Evolutionary conservation across 495 filamentous ascomycete species (phyloP).

Genomic region (Penicillium crystallinum): DNA sequence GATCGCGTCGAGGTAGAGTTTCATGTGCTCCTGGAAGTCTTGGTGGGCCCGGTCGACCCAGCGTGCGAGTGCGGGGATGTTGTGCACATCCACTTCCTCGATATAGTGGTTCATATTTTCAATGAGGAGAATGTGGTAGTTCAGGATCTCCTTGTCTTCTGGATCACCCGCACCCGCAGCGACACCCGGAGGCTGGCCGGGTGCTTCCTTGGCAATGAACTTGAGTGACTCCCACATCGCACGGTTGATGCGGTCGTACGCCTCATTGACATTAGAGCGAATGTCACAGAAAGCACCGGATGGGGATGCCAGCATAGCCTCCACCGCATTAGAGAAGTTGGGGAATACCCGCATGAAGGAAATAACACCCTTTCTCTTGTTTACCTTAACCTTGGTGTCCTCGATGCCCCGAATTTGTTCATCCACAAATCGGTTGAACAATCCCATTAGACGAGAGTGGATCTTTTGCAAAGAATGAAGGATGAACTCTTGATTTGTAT

Average conservation of each 20-base stretch:
- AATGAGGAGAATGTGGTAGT: constrained; percentile 94
- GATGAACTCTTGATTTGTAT: constrained; percentile 89
- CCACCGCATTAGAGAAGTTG: constrained; percentile 69
- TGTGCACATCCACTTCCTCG: constrained; percentile 78
- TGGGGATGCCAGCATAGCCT: constrained; percentile 66
- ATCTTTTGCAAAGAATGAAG: constrained; percentile 72
- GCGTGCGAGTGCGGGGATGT: constrained; percentile 67
- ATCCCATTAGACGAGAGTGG: constrained; percentile 64
- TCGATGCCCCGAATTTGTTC: constrained; percentile 93
- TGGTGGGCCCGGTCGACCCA: constrained; percentile 71
- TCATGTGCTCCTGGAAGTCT: constrained; percentile 85
- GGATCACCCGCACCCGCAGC: constrained; percentile 58
- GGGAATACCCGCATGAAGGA: constrained; percentile 92
- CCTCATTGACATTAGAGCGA: constrained; percentile 73
- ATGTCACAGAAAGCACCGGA: constrained; percentile 56
- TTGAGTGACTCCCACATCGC: constrained; percentile 96
- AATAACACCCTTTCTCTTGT: constrained; percentile 95
- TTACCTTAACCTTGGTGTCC: constrained; percentile 98
- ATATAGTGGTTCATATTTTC: constrained; percentile 98
- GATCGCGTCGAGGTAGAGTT: constrained; percentile 77
- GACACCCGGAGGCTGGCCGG: constrained; percentile 47
- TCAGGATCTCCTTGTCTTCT: constrained; percentile 92
- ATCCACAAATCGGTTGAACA: constrained; percentile 87
- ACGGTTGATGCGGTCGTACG: constrained; percentile 84
- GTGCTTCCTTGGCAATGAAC: constrained; percentile 91